Base-by-base conservation (phyloP, 1,284 basidiomycete species). In the Puccinia polysora region DNA sequence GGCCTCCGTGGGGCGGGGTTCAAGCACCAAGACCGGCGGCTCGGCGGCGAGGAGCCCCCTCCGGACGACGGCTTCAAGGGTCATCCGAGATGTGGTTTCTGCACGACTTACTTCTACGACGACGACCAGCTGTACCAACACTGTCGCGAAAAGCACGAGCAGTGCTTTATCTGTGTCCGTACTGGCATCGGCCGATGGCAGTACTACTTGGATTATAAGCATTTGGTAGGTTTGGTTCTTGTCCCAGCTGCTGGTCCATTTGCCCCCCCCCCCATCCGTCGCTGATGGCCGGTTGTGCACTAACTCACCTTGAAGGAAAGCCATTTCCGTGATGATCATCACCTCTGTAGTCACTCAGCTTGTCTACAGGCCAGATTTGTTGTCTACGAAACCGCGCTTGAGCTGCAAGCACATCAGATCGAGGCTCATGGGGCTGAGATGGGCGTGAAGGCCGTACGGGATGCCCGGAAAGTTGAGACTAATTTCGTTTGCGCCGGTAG, bases 51-150 rank as follows among this genome's bases (percentile, higher is more conserved):
- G 58, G 63, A 69, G 25, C 50, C 55, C 18, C 14, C 52, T 32
- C 38, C 64, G 34, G 49, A 58, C 23, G 71, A 65, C 47, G 75
- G 75, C 52, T 76, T 87, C 18, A 87, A 86, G 1, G 80, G 88
- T 1, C 91, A 95, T 76, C 88, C 90, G 0, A 79, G 89, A n/a
- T 95, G 92, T 80, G 86, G 88, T 77, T 98, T 97, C 81, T 97
- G 95, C 78, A 85, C 86, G 32, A 87, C 89, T 76, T 91, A 89
- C 76, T 95, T 89, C 84, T 97, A 95, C 80, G 83, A 88, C 34
- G 88, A 89, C 73, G 95, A 98, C 78, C 92, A 95, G 78, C 82
- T 97, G n/a, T 97, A 88, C 79, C 83, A 87, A 45, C 96, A 98
- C 81, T 93, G 97, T 88, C 86, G 94, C 55, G 89, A 94, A 78